phyloP scores from a whole-genome alignment of 805 yeast species.

The Brettanomyces anomalus region DNA sequence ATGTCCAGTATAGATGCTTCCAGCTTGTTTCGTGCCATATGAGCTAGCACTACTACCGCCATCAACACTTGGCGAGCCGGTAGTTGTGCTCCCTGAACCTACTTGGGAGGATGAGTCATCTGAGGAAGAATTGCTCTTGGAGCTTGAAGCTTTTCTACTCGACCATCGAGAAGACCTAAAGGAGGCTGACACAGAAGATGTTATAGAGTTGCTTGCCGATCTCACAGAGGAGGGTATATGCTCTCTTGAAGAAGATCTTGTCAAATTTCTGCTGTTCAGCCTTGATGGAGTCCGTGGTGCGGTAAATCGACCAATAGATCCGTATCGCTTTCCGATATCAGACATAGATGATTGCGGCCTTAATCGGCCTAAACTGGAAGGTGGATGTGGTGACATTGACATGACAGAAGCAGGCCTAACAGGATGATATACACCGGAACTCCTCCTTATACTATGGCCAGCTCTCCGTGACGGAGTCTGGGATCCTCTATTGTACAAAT shows the following conservation, averaged over 20 bases:
- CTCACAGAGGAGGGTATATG: no score
- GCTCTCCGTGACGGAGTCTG: no score
- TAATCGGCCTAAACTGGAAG: background rate
- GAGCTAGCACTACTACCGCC: background rate
- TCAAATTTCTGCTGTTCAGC: constrained; percentile 8
- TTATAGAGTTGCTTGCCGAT: no score
- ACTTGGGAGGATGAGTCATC: background rate
- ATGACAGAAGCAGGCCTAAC: constrained; percentile 2
- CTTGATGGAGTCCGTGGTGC: background rate
- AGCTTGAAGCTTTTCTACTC: constrained; percentile 14
- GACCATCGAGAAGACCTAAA: no score
- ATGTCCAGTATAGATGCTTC: constrained; percentile 46
- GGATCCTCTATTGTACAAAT: no score
- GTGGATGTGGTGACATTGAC: background rate
- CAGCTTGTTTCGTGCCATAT: background rate
- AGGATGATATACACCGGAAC: background rate
- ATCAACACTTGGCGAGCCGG: background rate
- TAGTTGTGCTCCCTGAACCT: background rate
- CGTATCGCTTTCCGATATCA: constrained; percentile 6
- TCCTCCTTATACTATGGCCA: no score
- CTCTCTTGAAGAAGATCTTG: constrained; percentile 6
- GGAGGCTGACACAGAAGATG: no score
- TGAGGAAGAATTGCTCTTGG: constrained; percentile 8
- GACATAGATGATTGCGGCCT: constrained; percentile 1
- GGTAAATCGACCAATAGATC: background rate